Conservation (phyloP, 2,329 filamentous ascomycete species). For the Pestalotiopsis sp. region DNA sequence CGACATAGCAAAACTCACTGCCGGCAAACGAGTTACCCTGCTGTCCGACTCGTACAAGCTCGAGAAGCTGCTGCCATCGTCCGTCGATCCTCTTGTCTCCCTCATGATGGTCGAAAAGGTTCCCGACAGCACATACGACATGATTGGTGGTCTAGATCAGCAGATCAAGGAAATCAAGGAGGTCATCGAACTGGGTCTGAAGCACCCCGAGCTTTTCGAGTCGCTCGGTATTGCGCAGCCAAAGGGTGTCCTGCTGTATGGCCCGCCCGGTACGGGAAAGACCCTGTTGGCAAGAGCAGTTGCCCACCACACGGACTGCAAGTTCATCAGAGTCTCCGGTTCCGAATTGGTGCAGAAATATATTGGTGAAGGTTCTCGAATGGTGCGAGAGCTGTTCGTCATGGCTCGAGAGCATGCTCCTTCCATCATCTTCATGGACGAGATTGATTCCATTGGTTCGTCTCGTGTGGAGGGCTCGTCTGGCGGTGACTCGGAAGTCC, state of each 20-base stretch:
- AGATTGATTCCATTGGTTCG: slow-evolving; percentile 98
- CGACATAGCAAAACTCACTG: slow-evolving; percentile 92
- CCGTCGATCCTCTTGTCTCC: slow-evolving; percentile 95
- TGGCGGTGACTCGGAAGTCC: slow-evolving; percentile 95
- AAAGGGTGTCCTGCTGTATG: slow-evolving; percentile 95
- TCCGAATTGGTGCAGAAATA: slow-evolving; percentile 99
- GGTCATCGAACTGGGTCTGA: slow-evolving; percentile 96
- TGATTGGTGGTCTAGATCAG: slow-evolving; percentile 98
- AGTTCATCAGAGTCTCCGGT: slow-evolving; percentile 96
- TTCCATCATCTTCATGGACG: slow-evolving; percentile 99
- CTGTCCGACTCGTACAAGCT: slow-evolving; percentile 98
- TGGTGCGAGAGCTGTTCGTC: slow-evolving; percentile 98
- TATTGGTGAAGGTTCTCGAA: slow-evolving; percentile 95
- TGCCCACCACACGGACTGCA: slow-evolving; percentile 98
- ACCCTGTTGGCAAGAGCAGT: slow-evolving; percentile 93
- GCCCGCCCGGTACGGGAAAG: slow-evolving; percentile 95
- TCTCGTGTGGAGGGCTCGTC: slow-evolving; percentile 95
- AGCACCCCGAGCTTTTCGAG: slow-evolving; percentile 98
- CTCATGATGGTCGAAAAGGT: slow-evolving; percentile 99
- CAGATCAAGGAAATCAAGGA: slow-evolving; percentile 99
- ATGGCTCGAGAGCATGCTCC: slow-evolving; percentile 98
- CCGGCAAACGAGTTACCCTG: slow-evolving; percentile 95
- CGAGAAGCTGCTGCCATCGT: slow-evolving; percentile 97
- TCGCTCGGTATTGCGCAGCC: slow-evolving; percentile 98
- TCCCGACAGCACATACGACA: slow-evolving; percentile 99